Evolutionary conservation across 495 filamentous ascomycete species (phyloP), one percentile per base, ranked within the genome.

Genomic region (Aspergillus wentii): DNA sequence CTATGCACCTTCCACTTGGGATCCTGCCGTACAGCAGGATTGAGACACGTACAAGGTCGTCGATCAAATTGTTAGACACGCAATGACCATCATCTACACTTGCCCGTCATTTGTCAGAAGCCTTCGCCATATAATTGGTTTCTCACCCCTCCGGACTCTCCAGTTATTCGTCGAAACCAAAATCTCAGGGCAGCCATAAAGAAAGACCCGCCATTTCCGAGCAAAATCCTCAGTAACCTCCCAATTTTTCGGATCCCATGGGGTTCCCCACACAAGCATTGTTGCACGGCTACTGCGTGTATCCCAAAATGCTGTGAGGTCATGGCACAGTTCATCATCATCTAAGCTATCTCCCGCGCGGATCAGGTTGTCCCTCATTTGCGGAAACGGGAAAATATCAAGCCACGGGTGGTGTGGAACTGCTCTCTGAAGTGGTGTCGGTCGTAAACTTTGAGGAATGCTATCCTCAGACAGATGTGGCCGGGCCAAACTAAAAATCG

Each of bases 331-430:
- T 10, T 65, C 60, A 11, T 56, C 52, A 11, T 61, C 51, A 16
- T 64, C 63, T 5, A 61, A 46, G 3, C 16, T 13, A 9, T 51
- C 52, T 8, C 42, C 39, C 8, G 49, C 44, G 9, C 46, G 23
- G 25, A 71, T 62, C 16, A 66, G 31, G 8, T 50, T 49, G 36
- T 70, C 59, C 0, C 69, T 55, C 35, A 71, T 48, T 9, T 32
- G 32, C 15, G 53, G 53, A 35, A 64, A 64, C 0, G 68, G 69
- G 16, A 49, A 49, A 26, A 44, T 37, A 16, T 49, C 46, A 16
- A 49, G 22, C 46, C 46, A 49, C 5, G 60, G 56, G 30, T 65
- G 58, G 33, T 73, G 69, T 3, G 51, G 53, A 2, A 59, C 40
- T 5, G 27, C 25, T 0, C 27, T 33, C 43, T 73, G 69, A 2